Evolutionary conservation across 352 stramenopile genomes (phyloP).

Genomic region (Phytophthora sojae): DNA sequence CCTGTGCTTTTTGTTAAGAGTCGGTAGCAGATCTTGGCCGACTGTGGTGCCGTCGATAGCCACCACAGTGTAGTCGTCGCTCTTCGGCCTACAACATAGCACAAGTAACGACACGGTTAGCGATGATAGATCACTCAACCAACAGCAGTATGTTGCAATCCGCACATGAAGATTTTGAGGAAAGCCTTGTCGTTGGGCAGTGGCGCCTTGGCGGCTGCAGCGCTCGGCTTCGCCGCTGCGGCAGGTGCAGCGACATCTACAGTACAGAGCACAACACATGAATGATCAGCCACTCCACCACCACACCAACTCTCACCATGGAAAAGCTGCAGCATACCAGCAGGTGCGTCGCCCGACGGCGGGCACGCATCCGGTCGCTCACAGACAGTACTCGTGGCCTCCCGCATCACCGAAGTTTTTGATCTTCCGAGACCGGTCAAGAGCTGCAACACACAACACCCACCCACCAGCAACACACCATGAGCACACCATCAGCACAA

Average conservation of each 20-base stretch:
- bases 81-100: constrained; percentile 70
- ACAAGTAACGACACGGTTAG: not conserved
- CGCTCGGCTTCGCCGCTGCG: constrained; percentile 29
- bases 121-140: not conserved
- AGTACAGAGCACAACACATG: constrained; percentile 13
- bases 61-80: constrained; percentile 90
- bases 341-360: constrained; percentile 59
- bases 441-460: constrained; percentile 41
- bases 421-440: constrained; percentile 88
- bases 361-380: constrained; percentile 87
- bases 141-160: not conserved
- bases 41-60: constrained; percentile 82
- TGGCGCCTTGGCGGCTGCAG: constrained; percentile 53
- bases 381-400: constrained; percentile 86
- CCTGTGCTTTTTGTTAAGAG: constrained; percentile 89
- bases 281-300: constrained; percentile 2
- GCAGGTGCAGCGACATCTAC: constrained; percentile 36
- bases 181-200: constrained; percentile 79
- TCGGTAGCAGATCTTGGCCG: constrained; percentile 82
- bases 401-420: constrained; percentile 92
- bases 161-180: constrained; percentile 91
- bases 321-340: constrained; percentile 37
- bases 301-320: not conserved
- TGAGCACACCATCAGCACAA: no score
- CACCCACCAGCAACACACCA: not conserved